These are phyloP conservation scores for Guyanaporus albipodus DNA, from an alignment of 768 basidiomycete species.

Conservation along the genomic window DNA sequence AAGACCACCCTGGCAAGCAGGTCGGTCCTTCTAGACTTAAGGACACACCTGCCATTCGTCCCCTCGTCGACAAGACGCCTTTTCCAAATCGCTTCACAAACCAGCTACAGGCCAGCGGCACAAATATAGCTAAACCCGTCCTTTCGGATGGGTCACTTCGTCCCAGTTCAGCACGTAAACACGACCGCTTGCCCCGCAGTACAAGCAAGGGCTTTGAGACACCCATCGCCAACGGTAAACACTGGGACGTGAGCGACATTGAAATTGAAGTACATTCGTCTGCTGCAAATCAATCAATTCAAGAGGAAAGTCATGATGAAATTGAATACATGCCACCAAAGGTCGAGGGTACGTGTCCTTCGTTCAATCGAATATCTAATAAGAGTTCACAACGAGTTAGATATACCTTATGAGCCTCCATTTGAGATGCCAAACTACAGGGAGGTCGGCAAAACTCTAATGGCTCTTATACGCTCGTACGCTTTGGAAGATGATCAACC, in stretches of 20 bases:
- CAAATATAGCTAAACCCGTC: conserved; percentile 36
- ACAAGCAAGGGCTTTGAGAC: conserved; percentile 56
- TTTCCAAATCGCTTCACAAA: conserved; percentile 55
- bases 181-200: conserved; percentile 52
- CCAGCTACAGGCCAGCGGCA: conserved; percentile 33
- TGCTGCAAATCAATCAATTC: conserved; percentile 20
- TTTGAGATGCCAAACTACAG: conserved; percentile 51
- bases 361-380: neutral
- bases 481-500: conserved; percentile 32
- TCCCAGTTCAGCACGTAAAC: conserved; percentile 67
- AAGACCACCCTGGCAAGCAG: conserved; percentile 26
- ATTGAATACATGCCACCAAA: conserved; percentile 56
- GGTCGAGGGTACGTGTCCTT: conserved; percentile 38
- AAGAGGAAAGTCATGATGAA: conserved; percentile 40
- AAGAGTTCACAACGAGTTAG: conserved; percentile 23
- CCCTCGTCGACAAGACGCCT: conserved; percentile 73
- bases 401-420: conserved; percentile 40
- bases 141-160: conserved; percentile 45
- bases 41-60: conserved; percentile 36
- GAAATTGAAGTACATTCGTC: conserved; percentile 33
- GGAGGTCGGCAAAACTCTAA: conserved; percentile 36
- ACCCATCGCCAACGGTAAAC: conserved; percentile 58
- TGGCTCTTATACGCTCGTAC: conserved; percentile 35
- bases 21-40: conserved; percentile 22
- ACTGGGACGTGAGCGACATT: conserved; percentile 74